These are phyloP conservation scores for Plantago rigida DNA, from an alignment of 305 asterid species.

Conservation along the genomic window DNA sequence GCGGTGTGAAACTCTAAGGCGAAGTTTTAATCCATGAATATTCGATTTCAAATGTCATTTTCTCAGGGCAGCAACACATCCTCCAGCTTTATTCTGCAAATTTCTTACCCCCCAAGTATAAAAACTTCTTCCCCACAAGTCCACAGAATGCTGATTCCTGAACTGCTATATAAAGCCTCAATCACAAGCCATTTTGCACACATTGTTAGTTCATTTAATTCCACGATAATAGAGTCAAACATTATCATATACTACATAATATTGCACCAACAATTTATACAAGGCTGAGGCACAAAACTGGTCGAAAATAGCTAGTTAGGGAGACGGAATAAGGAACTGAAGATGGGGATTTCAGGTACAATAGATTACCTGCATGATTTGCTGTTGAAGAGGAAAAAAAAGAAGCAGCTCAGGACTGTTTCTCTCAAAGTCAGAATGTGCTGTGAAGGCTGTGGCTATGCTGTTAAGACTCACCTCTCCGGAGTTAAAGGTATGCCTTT, in stretches of 20 bases:
- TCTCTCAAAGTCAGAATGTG: conserved; percentile 68
- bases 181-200: not conserved
- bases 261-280: too few relatives aligned
- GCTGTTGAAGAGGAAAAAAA: conserved; percentile 51
- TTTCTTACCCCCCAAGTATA: not conserved
- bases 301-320: not conserved
- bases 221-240: too few relatives aligned
- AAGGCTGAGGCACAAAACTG: not conserved
- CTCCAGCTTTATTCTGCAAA: too few relatives aligned
- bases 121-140: not conserved
- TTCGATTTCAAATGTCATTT: not conserved
- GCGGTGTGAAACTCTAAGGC: not conserved
- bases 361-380: conserved; percentile 60
- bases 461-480: conserved; percentile 51
- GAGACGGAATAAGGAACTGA: not conserved
- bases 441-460: conserved; percentile 73
- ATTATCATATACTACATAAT: too few relatives aligned
- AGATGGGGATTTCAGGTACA: conserved; percentile 76
- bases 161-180: conserved; percentile 6
- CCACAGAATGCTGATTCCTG: not conserved
- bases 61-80: not conserved
- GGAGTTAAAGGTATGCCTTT: conserved; percentile 47
- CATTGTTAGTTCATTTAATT: not conserved
- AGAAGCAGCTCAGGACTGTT: conserved; percentile 46
- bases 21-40: not conserved